These are phyloP conservation scores for Hypomontagnella submonticulosa DNA, from an alignment of 495 filamentous ascomycete genomes.

Conservation along the genomic window DNA sequence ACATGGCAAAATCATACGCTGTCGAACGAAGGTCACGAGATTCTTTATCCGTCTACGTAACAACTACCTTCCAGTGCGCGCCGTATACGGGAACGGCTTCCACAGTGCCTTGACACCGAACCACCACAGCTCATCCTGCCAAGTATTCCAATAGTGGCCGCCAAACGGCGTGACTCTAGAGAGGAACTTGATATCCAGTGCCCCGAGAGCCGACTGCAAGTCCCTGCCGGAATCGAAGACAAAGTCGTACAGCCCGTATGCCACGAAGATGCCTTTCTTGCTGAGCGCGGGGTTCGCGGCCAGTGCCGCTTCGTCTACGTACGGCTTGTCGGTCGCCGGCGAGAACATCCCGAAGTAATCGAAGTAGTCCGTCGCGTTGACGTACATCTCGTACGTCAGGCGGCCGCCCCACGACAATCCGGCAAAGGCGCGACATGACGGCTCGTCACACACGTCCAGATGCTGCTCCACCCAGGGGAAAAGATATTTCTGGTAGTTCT, in stretches of 20 bases:
- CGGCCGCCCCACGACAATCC: conserved; percentile 48
- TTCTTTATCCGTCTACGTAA: neutral
- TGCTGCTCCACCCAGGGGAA: conserved; percentile 46
- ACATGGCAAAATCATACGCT: conserved; percentile 4
- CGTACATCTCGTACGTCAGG: conserved; percentile 51
- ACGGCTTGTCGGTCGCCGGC: conserved; percentile 40
- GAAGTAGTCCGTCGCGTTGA: conserved; percentile 49
- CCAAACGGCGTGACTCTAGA: conserved; percentile 46
- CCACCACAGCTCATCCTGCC: conserved; percentile 53
- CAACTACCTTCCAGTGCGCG: conserved; percentile 21
- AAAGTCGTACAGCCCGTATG: conserved; percentile 48
- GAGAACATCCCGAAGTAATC: conserved; percentile 51
- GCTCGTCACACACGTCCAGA: conserved; percentile 39
- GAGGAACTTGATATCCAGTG: conserved; percentile 29
- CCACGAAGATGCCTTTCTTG: conserved; percentile 46
- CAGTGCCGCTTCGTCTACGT: conserved; percentile 32
- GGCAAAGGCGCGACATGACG: conserved; percentile 48
- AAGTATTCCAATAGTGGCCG: conserved; percentile 51
- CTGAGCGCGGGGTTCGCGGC: conserved; percentile 38
- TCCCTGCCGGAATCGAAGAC: conserved; percentile 39
- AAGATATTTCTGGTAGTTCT: conserved; percentile 48
- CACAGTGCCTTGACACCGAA: conserved; percentile 49
- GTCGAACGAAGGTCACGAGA: conserved; percentile 16
- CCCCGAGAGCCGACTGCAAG: conserved; percentile 43
- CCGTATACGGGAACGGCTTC: conserved; percentile 45